Evolutionary conservation across 768 basidiomycete species (phyloP).

Genomic region (Tulasnella sp.): DNA sequence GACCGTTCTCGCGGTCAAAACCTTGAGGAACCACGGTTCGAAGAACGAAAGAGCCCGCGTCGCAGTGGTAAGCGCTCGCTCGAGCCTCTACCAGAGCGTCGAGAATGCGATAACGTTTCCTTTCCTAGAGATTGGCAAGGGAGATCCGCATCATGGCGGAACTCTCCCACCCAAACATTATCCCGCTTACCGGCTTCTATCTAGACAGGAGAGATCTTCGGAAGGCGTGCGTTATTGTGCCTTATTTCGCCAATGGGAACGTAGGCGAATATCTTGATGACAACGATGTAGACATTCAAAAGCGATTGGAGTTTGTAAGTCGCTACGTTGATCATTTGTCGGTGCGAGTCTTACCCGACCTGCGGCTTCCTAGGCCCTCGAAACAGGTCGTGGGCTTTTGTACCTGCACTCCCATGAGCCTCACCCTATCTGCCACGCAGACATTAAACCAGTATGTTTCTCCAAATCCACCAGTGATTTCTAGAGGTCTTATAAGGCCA

Average conservation of each 20-base stretch:
- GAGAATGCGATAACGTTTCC: neutral
- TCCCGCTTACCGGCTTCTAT: neutral
- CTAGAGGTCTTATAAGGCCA: neutral
- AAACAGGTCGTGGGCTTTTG: neutral
- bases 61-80: neutral
- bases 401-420: neutral
- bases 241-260: neutral
- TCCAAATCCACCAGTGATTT: neutral
- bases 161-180: neutral
- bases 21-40: neutral
- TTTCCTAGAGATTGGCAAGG: neutral
- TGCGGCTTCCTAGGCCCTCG: neutral
- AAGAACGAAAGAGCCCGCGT: neutral
- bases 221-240: neutral
- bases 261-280: constrained; percentile 3
- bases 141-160: neutral
- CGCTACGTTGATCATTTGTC: neutral
- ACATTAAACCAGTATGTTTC: constrained; percentile 9
- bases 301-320: neutral
- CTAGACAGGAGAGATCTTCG: neutral
- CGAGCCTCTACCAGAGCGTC: too few species aligned
- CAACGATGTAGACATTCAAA: neutral
- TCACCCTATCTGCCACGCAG: constrained; percentile 14
- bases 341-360: neutral
- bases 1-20: neutral